Evolutionary conservation across 2,329 filamentous ascomycete species (phyloP).

Genomic region (Elsinoe perseae): DNA sequence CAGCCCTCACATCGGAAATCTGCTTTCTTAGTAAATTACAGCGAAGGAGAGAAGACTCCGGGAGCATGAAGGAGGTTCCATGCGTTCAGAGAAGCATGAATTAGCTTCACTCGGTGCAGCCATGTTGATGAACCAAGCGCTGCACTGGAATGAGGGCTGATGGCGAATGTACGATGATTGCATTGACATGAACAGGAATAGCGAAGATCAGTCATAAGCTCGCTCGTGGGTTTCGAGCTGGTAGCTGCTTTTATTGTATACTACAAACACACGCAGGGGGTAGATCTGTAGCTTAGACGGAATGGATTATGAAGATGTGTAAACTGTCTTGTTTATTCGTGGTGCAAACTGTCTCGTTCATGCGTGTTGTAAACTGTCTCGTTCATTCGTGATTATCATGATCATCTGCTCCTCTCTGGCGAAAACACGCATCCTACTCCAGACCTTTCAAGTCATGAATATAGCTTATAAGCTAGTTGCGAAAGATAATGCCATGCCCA

Average conservation of each 20-base stretch:
- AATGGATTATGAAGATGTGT: background rate
- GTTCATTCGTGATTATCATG: background rate
- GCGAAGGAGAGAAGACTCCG: background rate
- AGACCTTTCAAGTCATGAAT: too few relatives aligned
- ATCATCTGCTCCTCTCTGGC: background rate
- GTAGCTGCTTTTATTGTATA: slow-evolving; percentile 6
- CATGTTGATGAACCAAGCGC: too few relatives aligned
- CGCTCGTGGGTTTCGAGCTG: background rate
- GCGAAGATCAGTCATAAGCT: background rate
- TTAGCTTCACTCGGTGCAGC: too few relatives aligned
- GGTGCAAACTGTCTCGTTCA: background rate
- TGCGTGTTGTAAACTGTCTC: background rate
- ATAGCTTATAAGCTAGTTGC: background rate
- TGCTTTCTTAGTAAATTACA: slow-evolving; percentile 1
- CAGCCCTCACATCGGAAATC: slow-evolving; percentile 13
- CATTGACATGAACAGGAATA: background rate
- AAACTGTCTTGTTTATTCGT: background rate
- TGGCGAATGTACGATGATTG: background rate
- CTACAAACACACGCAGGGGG: background rate
- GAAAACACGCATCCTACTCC: too few relatives aligned
- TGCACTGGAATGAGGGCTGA: background rate
- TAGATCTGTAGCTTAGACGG: background rate
- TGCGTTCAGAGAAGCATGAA: background rate
- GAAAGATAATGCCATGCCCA: background rate
- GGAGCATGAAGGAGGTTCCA: background rate